Evolutionary conservation across 2,329 filamentous ascomycete species (phyloP), one percentile per base, ranked within the genome.

Genomic region (Paraphoma chrysanthemicola): DNA sequence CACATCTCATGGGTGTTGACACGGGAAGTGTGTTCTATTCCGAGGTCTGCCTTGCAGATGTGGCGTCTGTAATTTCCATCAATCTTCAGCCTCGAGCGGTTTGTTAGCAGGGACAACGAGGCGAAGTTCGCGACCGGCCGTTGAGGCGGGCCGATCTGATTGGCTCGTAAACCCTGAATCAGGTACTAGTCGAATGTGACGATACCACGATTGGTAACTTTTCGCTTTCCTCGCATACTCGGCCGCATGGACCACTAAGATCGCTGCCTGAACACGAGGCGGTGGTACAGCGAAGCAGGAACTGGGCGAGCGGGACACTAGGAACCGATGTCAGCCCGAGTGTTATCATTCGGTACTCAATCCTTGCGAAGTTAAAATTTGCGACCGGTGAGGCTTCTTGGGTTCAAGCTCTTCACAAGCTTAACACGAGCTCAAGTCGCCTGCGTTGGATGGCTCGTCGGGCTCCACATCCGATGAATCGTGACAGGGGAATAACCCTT

Each of bases 171-270:
- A 29, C 7, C 28, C 5, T 36, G 33, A 10, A 29, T 23, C 44
- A 47, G 44, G 44, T 33, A 47, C 44, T 33, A 47, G 30, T 30
- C 14, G 9, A n/a, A 31, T 16, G 28, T 18, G 28, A 33, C 44
- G 28, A 31, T 16, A 6, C 14, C 23, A 10, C 14, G 29, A 47
- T 14, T 4, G 16, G 29, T 12, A 36, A n/a, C 6, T 12, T 36
- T 33, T 47, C 44, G 44, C 44, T 47, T 47, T 47, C 44, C 44
- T 47, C 44, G 44, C 44, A 47, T 47, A 47, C 29, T 16, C 7
- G 17, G 23, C 1, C 16, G 29, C 23, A 14, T 14, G 10, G 28
- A 28, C 44, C 44, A 33, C 23, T 33, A 47, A 47, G 28, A 47
- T 47, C 16, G 44, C n/a, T 16, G 30, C 33, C 33, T 36, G 33